These are phyloP conservation scores for Populus hybrid DNA, from an alignment of 441 rosid genomes.

Conservation along the genomic window DNA sequence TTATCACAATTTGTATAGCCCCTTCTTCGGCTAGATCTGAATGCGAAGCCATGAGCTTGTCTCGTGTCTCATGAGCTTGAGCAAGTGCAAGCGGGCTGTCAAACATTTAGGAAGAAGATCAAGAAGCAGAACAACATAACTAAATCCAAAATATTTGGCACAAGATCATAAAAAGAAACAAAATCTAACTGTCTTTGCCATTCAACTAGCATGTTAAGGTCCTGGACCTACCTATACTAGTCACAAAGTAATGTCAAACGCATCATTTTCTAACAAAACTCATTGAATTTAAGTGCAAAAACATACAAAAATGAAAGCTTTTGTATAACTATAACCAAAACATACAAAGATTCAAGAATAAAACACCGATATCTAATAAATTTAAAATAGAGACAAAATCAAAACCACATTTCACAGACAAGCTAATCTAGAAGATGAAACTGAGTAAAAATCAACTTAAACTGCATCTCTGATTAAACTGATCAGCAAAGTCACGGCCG, in stretches of 20 bases:
- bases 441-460: background rate
- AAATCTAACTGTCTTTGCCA: background rate
- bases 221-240: background rate
- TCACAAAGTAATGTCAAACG: background rate
- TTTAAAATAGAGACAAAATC: background rate
- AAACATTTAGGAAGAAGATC: constrained; percentile 34
- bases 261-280: background rate
- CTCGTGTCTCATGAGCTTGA: constrained; percentile 87
- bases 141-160: background rate
- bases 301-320: background rate
- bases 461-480: background rate
- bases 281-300: background rate
- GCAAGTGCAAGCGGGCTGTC: constrained; percentile 97
- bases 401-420: background rate
- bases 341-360: background rate
- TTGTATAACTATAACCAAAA: background rate
- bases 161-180: background rate
- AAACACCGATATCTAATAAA: background rate
- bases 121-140: constrained; percentile 19
- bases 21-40: constrained; percentile 86
- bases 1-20: constrained; percentile 82
- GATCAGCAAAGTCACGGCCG: background rate
- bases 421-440: background rate
- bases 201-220: background rate
- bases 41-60: constrained; percentile 68